Evolutionary conservation across 768 basidiomycete species (phyloP).

Genomic region (Lactifluus echinatus): DNA sequence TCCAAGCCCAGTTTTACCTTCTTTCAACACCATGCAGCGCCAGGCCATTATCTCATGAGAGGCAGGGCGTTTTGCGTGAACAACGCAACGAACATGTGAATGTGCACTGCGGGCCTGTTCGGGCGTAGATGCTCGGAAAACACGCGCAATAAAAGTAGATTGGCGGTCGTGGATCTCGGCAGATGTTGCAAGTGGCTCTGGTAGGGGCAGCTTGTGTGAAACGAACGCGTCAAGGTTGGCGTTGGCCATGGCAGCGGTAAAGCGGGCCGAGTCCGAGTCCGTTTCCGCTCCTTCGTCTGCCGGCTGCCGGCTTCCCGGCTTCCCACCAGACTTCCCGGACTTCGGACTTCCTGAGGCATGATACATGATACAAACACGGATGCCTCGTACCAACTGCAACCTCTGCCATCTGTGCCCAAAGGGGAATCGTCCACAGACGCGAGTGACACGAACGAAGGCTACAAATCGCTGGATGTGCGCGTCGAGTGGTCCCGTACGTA

Average conservation of each 20-base stretch:
- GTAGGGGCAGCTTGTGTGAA: conserved; percentile 35
- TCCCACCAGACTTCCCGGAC: no score
- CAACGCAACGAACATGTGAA: conserved; percentile 45
- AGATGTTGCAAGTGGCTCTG: conserved; percentile 46
- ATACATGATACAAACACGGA: background rate
- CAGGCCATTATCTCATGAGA: conserved; percentile 72
- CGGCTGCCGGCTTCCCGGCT: no score
- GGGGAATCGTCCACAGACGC: background rate
- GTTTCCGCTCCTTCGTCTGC: no score
- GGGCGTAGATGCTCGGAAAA: conserved; percentile 47
- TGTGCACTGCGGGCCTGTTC: conserved; percentile 43
- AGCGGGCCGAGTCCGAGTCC: no score
- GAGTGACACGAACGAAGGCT: background rate
- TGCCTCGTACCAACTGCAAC: background rate
- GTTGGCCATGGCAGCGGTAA: no score
- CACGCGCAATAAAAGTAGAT: conserved; percentile 59
- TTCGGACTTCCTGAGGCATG: no score
- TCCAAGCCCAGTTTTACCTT: conserved; percentile 52
- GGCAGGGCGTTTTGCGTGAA: conserved; percentile 50
- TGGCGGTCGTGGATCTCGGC: conserved; percentile 70
- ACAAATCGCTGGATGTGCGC: background rate
- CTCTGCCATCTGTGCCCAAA: background rate
- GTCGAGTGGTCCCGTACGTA: conserved; percentile 6
- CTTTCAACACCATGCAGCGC: conserved; percentile 66
- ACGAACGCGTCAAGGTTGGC: conserved; percentile 50